Base-by-base conservation (phyloP, 2,329 filamentous ascomycete species). In the Cytospora leucostoma region DNA sequence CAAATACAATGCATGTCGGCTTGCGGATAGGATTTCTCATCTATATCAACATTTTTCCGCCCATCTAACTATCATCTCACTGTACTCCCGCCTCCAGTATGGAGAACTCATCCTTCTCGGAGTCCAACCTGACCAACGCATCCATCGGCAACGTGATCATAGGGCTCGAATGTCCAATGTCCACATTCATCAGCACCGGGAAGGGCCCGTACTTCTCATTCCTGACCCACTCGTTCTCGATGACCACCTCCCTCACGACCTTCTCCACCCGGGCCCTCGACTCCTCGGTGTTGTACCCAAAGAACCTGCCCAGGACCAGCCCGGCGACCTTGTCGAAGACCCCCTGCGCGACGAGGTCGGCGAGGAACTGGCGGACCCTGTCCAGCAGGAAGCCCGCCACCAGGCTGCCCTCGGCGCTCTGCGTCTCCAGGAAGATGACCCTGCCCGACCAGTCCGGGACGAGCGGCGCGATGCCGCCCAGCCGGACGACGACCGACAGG, bases 91-190 rank as follows among this genome's bases (percentile, higher is more conserved):
- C 44, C 44, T 66, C 65, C 37, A 65, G 27, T 8, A 66, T 54
- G n/a, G 38, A 35, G 12, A 59, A 66, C 13, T 38, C 27, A 40
- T 62, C 51, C 37, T 33, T 50, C 27, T 61, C 58, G 3, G 54
- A 61, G 65, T 80, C 77, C 47, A 80, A 57, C 35, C 69, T 65
- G 17, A 71, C 77, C 65, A 78, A 49, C 1, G 73, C 71, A 67
- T 77, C 77, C 50, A 70, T 74, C 0, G 77, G 78, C 33, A 80
- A 62, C 0, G 79, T 80, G 6, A 80, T 70, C 67, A 79, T 72
- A 0, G 79, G 78, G 10, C 69, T 70, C 0, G 78, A 79, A 65
- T 80, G 78, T 0, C 79, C 78, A 52, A 80, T 69, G 51, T 80
- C 79, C 0, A 80, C 74, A 32, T 74, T 73, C 10, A 76, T 75